These are phyloP conservation scores for Cronartium quercuum DNA, from an alignment of 1,284 basidiomycete genomes.

Conservation along the genomic window DNA sequence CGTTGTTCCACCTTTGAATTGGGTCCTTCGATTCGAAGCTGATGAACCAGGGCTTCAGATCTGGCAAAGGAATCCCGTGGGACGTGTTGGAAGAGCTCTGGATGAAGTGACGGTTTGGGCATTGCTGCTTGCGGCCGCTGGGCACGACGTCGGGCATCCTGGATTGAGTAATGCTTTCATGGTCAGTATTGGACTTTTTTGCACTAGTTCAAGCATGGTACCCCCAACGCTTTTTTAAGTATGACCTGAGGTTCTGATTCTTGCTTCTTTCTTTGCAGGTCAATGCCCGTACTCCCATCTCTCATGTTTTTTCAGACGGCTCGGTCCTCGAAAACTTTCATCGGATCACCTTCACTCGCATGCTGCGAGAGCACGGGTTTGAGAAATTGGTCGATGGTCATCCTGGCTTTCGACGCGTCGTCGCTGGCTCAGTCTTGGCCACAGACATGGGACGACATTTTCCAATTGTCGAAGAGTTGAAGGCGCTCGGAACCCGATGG, in stretches of 20 bases:
- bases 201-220: not conserved
- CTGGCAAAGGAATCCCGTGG: slow-evolving; percentile 45
- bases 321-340: slow-evolving; percentile 91
- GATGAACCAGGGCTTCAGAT: not conserved
- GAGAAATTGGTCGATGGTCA: slow-evolving; percentile 50
- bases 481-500: slow-evolving; percentile 47
- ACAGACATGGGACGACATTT: slow-evolving; percentile 89
- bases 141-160: slow-evolving; percentile 91
- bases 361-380: slow-evolving; percentile 73
- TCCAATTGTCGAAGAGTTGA: slow-evolving; percentile 69
- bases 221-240: not conserved
- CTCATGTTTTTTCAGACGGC: slow-evolving; percentile 76
- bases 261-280: slow-evolving; percentile 55
- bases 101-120: slow-evolving; percentile 69
- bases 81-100: slow-evolving; percentile 54
- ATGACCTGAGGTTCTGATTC: not conserved
- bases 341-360: slow-evolving; percentile 70
- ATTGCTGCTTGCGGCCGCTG: slow-evolving; percentile 78
- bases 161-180: slow-evolving; percentile 85
- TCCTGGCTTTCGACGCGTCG: slow-evolving; percentile 61
- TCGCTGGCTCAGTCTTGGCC: slow-evolving; percentile 72
- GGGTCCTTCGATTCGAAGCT: slow-evolving; percentile 52
- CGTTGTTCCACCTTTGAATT: slow-evolving; percentile 66
- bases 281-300: slow-evolving; percentile 81
- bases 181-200: slow-evolving; percentile 55